Percentiles rank a stretch among this genome's conserved stretches.
Conservation (phyloP, 2,329 filamentous ascomycete genomes). For the Fusarium tjaetaba region DNA sequence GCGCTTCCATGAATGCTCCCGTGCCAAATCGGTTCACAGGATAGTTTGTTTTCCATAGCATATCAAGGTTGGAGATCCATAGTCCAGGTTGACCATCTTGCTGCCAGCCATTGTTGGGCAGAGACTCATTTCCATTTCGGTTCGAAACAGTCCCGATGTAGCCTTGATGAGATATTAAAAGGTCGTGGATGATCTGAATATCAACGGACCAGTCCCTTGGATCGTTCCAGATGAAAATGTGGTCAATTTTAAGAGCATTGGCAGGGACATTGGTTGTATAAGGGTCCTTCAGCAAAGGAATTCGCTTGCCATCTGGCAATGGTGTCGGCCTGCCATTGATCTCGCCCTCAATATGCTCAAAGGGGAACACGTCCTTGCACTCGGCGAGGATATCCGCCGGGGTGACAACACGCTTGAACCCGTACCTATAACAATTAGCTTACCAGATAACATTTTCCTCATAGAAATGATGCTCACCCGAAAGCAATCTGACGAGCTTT, state of each 20-base stretch:
- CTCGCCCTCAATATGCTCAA: conserved; percentile 60
- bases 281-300: conserved; percentile 45
- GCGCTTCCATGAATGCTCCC: conserved; percentile 85
- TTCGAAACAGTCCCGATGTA: conserved; percentile 81
- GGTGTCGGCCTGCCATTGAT: conserved; percentile 44
- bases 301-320: conserved; percentile 49
- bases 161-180: conserved; percentile 81
- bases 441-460: background rate
- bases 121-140: conserved; percentile 71
- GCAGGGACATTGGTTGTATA: conserved; percentile 49
- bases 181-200: conserved; percentile 82
- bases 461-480: conserved; percentile 53
- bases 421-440: conserved; percentile 58
- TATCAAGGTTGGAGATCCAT: conserved; percentile 90
- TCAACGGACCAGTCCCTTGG: conserved; percentile 96
- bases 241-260: conserved; percentile 78
- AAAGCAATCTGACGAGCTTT: conserved; percentile 79
- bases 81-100: conserved; percentile 81
- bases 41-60: conserved; percentile 88
- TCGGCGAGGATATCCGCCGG: conserved; percentile 83
- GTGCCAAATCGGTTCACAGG: conserved; percentile 89
- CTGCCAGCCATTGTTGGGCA: conserved; percentile 83
- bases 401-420: conserved; percentile 84
- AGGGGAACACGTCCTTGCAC: conserved; percentile 84
- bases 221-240: conserved; percentile 94